Percentiles rank a stretch among this genome's conserved stretches.
Evolutionary conservation across 202 grass and related monocot genomes (phyloP).

Genomic region (Hordeum pubiflorum): DNA sequence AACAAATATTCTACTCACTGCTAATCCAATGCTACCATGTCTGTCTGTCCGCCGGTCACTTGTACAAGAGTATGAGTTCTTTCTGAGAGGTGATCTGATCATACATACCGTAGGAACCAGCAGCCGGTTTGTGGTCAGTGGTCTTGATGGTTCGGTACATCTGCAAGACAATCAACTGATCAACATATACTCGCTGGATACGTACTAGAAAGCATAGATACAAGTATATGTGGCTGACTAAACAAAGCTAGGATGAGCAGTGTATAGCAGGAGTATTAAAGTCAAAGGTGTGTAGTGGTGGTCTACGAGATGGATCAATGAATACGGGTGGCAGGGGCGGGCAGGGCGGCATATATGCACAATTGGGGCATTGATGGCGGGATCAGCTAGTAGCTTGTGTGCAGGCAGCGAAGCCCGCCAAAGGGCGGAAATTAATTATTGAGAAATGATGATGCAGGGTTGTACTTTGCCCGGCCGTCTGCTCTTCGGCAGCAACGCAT

Average conservation of each 20-base stretch:
- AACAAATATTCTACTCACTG: conserved; percentile 6
- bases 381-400: conserved; percentile 30
- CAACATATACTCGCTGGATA: background rate
- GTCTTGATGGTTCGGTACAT: conserved; percentile 93
- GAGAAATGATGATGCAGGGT: conserved; percentile 57
- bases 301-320: conserved; percentile 16
- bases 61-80: background rate
- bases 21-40: background rate
- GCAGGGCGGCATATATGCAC: conserved; percentile 16
- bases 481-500: conserved; percentile 26
- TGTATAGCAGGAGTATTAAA: background rate
- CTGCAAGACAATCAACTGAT: conserved; percentile 40
- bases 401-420: background rate
- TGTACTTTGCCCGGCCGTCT: conserved; percentile 45
- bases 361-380: conserved; percentile 34
- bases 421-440: conserved; percentile 53
- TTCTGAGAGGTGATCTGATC: background rate
- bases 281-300: conserved; percentile 20
- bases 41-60: background rate
- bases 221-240: background rate
- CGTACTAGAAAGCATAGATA: background rate
- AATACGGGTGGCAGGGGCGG: conserved; percentile 25
- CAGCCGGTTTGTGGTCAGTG: conserved; percentile 58
- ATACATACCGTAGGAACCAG: conserved; percentile 33
- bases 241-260: background rate